These are phyloP conservation scores for Orbilia javanica DNA, from an alignment of 2,329 filamentous ascomycete species.

Conservation along the genomic window DNA sequence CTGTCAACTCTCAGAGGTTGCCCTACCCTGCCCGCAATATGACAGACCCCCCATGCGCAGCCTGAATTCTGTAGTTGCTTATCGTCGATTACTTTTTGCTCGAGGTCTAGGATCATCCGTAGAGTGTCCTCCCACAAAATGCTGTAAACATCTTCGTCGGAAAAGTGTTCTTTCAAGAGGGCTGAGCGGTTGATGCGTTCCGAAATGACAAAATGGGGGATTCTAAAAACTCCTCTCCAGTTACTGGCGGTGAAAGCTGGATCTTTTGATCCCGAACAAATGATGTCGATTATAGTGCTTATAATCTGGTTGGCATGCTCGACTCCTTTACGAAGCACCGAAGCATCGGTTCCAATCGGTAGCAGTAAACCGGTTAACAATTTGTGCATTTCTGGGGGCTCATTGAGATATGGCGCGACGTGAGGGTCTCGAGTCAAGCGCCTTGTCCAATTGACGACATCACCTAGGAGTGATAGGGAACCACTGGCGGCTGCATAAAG, in stretches of 20 bases:
- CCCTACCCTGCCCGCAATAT: background rate
- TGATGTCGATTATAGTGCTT: background rate
- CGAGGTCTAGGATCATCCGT: background rate
- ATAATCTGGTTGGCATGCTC: constrained; percentile 13
- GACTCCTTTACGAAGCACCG: background rate
- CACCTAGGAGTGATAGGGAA: constrained; percentile 9
- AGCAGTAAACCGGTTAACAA: constrained; percentile 6
- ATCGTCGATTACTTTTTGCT: constrained; percentile 2
- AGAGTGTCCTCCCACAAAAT: constrained; percentile 27
- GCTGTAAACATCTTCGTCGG: constrained; percentile 23
- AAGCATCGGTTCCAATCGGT: background rate
- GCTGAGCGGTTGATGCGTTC: background rate
- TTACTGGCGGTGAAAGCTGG: background rate
- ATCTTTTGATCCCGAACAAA: constrained; percentile 3
- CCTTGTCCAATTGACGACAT: constrained; percentile 8
- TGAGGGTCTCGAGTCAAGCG: constrained; percentile 6
- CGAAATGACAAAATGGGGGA: background rate
- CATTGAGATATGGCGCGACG: background rate
- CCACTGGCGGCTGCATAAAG: constrained; percentile 14
- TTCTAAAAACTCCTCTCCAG: background rate
- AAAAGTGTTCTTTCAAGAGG: background rate
- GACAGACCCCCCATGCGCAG: background rate
- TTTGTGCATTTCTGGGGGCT: background rate
- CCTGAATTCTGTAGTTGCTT: background rate
- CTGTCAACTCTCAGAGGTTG: background rate